phyloP scores from a whole-genome alignment of 345 rosid species.

The Boechera stricta region DNA sequence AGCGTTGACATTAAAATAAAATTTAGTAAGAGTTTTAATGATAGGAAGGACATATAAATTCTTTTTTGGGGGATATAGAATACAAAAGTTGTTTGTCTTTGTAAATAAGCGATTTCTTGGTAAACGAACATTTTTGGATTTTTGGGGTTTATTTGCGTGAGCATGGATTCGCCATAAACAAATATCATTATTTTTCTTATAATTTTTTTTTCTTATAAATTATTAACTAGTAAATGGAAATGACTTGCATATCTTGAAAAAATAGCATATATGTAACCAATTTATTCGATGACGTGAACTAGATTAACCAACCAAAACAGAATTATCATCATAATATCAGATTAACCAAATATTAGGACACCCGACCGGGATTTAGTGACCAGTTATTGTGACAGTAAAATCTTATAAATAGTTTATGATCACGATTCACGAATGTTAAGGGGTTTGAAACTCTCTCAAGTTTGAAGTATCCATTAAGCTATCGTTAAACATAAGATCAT shows the following conservation, averaged over 20 bases:
- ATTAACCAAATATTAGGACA: too few species aligned
- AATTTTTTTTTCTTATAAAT: background rate
- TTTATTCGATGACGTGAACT: too few species aligned
- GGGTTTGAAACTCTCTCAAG: too few species aligned
- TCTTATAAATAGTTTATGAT: too few species aligned
- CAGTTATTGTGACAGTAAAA: too few species aligned
- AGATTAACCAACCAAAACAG: background rate
- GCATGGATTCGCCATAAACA: background rate
- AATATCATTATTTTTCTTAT: background rate
- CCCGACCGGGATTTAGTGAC: too few species aligned
- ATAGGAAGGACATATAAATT: background rate
- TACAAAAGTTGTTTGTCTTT: conserved; percentile 14
- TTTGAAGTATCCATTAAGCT: too few species aligned
- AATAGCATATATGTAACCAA: too few species aligned
- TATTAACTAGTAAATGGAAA: background rate
- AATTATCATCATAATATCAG: too few species aligned
- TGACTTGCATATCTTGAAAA: background rate
- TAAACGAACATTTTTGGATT: conserved; percentile 13
- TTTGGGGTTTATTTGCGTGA: conserved; percentile 6
- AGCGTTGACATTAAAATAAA: background rate
- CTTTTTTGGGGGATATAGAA: conserved; percentile 1
- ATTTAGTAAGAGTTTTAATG: conserved; percentile 34
- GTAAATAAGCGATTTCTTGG: conserved; percentile 29
- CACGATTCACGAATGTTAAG: too few species aligned
- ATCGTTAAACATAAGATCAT: too few species aligned